Base-by-base conservation (phyloP, 2,329 filamentous ascomycete genomes). In the Chaetomium sp. region DNA sequence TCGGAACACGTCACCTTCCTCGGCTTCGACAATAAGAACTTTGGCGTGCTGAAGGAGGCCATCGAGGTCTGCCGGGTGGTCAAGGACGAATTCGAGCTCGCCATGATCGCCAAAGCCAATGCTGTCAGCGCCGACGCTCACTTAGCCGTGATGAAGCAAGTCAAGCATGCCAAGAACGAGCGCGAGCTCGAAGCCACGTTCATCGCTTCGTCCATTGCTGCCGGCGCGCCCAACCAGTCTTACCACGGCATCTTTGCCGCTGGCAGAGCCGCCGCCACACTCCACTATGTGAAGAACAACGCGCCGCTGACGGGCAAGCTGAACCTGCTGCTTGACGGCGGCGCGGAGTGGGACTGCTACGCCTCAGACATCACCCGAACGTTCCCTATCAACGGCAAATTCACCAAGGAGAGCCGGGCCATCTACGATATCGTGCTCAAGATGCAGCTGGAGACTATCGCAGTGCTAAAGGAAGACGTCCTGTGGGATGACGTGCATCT, bases 221-320 rank as follows among this genome's bases (percentile, higher is more conserved):
- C 89, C 66, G 91, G 90, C 27, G 90, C 90, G 60, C 89, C 88
- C 74, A 87, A 95, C 71, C 92, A 96, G 81, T 89, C 94, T 0
- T 98, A 98, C 77, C 86, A 90, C 70, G 89, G 90, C 66, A 97
- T 98, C 72, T 87, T 95, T 21, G 94, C 92, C 0, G 86, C 86
- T 38, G 94, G 94, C 12, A 84, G 87, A 5, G 89, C 91, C 19
- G 93, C 90, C 0, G 91, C 93, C 5, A 95, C 92, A 1, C 83
- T 97, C 38, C 94, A 97, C 78, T 97, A 97, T 72, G 86, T 92
- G 27, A 86, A 89, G 73, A 96, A 96, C 75, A 82, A 93, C 68
- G 83, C 89, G 72, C 82, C 87, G 0, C 79, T 94, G 42, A 78
- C 79, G 0, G 87, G 86, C 51, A 93, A 94, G 78, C 85, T 91